Evolutionary conservation across 202 grass and related monocot species (phyloP).

Genomic region (Zoysia matrella): DNA sequence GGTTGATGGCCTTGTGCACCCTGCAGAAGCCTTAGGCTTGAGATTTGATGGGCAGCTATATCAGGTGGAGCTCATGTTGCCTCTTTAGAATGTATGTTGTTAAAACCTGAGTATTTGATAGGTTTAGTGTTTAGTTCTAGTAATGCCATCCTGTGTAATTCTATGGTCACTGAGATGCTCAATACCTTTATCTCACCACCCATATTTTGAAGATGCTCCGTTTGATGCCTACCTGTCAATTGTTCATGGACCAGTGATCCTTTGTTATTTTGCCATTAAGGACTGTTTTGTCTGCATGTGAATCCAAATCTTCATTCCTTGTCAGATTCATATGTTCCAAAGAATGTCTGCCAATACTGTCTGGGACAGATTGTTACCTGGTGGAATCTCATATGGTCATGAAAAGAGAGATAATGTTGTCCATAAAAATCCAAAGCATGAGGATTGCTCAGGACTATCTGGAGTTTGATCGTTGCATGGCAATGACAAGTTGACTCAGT

Average conservation of each 20-base stretch:
- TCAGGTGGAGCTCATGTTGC: slow-evolving; percentile 74
- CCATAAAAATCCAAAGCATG: slow-evolving; percentile 17
- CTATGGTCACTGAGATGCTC: slow-evolving; percentile 4
- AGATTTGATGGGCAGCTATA: slow-evolving; percentile 88
- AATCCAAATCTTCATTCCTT: slow-evolving; percentile 38
- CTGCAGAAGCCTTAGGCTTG: slow-evolving; percentile 67
- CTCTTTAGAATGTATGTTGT: slow-evolving; percentile 55
- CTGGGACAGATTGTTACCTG: neutral
- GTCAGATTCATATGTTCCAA: slow-evolving; percentile 47
- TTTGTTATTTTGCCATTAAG: slow-evolving; percentile 30
- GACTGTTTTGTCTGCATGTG: slow-evolving; percentile 17
- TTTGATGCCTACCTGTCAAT: slow-evolving; percentile 29
- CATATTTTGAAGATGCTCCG: slow-evolving; percentile 32
- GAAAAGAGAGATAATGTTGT: slow-evolving; percentile 35
- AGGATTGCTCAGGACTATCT: slow-evolving; percentile 48
- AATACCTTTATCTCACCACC: neutral
- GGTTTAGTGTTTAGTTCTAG: slow-evolving; percentile 39
- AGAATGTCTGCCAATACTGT: slow-evolving; percentile 38
- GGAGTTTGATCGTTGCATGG: slow-evolving; percentile 34
- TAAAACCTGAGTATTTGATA: slow-evolving; percentile 20
- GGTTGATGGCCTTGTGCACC: slow-evolving; percentile 68
- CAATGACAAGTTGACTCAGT: slow-evolving; percentile 30
- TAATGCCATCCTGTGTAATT: slow-evolving; percentile 40
- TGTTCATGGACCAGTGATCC: slow-evolving; percentile 32
- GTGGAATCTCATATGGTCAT: slow-evolving; percentile 23